A percentile compares a stretch with the other conserved stretches of the same genome.
phyloP scores from a whole-genome alignment of 805 yeast species.

The Yueomyces sp. region DNA sequence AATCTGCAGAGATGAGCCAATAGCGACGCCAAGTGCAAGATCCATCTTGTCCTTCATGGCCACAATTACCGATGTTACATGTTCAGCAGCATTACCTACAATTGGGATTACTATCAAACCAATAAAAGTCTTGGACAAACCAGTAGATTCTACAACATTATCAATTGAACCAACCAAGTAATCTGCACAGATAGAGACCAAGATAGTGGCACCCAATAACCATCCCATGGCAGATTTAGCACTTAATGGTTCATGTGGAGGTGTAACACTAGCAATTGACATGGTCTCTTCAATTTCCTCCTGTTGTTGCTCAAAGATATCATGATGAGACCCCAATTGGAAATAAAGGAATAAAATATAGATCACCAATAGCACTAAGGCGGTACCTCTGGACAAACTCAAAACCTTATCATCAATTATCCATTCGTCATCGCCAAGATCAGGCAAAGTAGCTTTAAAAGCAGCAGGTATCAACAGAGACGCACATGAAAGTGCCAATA shows the following conservation, averaged over 20 bases:
- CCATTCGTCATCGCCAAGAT: constrained; percentile 24
- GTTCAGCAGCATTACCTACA: constrained; percentile 98
- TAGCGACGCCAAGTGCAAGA: constrained; percentile 90
- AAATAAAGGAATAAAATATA: constrained; percentile 71
- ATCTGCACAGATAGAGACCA: constrained; percentile 88
- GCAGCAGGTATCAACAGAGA: constrained; percentile 93
- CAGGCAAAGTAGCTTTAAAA: constrained; percentile 67
- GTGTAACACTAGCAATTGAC: constrained; percentile 8
- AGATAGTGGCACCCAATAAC: constrained; percentile 52
- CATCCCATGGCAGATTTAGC: constrained; percentile 38
- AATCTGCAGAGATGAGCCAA: constrained; percentile 91
- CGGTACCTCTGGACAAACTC: constrained; percentile 71
- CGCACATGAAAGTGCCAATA: constrained; percentile 81
- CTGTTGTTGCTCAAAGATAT: constrained; percentile 48
- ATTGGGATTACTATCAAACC: constrained; percentile 91
- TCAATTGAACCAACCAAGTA: constrained; percentile 89
- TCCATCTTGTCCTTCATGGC: constrained; percentile 97
- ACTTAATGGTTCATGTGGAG: constrained; percentile 28
- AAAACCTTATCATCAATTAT: constrained; percentile 36
- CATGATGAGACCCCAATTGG: constrained; percentile 79
- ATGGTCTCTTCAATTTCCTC: constrained; percentile 28
- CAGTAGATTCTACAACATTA: constrained; percentile 68
- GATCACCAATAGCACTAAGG: constrained; percentile 62
- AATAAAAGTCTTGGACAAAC: constrained; percentile 86
- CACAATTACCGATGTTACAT: constrained; percentile 89